phyloP scores from a whole-genome alignment of 345 rosid genomes.

The Euphorbia lathyris region DNA sequence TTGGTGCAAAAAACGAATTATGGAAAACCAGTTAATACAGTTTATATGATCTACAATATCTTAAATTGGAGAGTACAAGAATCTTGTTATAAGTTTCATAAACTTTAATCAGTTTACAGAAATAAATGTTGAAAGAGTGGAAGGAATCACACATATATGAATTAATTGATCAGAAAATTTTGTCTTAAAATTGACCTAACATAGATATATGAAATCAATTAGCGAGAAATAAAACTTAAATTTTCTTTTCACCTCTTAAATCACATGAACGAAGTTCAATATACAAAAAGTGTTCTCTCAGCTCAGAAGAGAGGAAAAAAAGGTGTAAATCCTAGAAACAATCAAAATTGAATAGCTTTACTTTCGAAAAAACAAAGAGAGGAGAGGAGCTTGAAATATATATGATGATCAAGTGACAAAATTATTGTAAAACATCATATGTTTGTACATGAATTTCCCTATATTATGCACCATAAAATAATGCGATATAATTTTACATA shows the following conservation, averaged over 20 bases:
- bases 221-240: background rate
- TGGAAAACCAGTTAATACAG: no score
- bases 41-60: background rate
- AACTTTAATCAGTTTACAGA: no score
- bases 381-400: constrained; percentile 1
- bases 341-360: constrained; percentile 16
- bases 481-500: background rate
- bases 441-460: background rate
- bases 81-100: background rate
- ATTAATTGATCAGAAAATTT: background rate
- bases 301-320: constrained; percentile 9
- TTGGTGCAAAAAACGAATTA: background rate
- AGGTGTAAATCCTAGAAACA: constrained; percentile 11
- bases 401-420: constrained; percentile 7
- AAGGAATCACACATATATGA: no score
- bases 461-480: background rate
- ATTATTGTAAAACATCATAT: constrained; percentile 10
- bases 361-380: constrained; percentile 16
- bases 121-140: no score
- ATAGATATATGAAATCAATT: background rate
- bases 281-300: constrained; percentile 15
- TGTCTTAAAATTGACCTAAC: background rate
- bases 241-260: constrained; percentile 5
- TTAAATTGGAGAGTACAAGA: background rate
- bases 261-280: background rate